These are phyloP conservation scores for Erodium chrysanthum DNA, from an alignment of 441 rosid species.

Conservation along the genomic window DNA sequence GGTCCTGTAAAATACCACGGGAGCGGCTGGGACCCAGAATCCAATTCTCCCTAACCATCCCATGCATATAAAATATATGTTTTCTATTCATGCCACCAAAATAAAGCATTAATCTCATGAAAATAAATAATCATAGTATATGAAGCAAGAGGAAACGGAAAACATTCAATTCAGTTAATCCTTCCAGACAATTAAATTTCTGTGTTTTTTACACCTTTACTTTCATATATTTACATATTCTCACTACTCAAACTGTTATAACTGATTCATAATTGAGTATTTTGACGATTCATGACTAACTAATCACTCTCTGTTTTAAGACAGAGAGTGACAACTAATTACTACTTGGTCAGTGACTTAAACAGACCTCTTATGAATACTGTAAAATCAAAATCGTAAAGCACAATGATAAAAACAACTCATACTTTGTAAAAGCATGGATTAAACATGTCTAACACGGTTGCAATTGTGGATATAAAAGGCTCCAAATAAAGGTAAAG, in stretches of 20 bases:
- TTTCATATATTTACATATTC: not conserved
- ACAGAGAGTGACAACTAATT: not conserved
- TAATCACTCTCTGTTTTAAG: not conserved
- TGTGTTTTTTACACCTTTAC: not conserved
- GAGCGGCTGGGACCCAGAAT: not conserved
- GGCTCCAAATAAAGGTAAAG: not conserved
- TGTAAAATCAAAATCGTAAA: not conserved
- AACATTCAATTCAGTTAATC: not conserved
- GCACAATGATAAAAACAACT: not conserved
- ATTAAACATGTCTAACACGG: not conserved
- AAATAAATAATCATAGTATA: not conserved
- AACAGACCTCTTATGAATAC: not conserved
- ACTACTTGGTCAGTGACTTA: not conserved
- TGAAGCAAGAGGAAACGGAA: not conserved
- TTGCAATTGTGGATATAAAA: not conserved
- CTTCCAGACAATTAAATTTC: not conserved
- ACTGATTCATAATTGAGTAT: not conserved
- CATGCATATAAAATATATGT: not conserved
- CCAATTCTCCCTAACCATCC: not conserved
- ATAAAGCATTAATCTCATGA: not conserved
- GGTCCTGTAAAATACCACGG: conserved; percentile 11
- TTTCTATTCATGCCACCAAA: not conserved
- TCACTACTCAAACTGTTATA: not conserved
- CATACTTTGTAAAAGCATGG: not conserved
- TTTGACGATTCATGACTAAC: not conserved